Evolutionary conservation across 139 green algal genomes (phyloP).

Genomic region (Haematococcus lacustris): DNA sequence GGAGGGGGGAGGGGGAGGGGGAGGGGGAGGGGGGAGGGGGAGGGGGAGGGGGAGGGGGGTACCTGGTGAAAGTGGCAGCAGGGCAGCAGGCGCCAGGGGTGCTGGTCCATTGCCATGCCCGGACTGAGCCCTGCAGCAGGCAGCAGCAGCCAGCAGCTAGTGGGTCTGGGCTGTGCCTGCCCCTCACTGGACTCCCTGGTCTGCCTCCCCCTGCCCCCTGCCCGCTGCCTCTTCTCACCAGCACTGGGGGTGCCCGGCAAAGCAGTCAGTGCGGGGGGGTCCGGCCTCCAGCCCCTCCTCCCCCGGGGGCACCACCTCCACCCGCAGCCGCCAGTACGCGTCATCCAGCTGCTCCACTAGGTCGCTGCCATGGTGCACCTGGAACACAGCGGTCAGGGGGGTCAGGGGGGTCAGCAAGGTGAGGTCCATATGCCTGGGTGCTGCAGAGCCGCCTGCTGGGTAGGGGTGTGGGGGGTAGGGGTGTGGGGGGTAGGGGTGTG

Average conservation of each 20-base stretch:
- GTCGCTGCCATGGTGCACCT: conserved; percentile 46
- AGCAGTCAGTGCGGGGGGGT: background rate
- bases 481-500: background rate
- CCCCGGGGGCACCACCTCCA: conserved; percentile 64
- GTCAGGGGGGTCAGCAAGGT: too few species aligned
- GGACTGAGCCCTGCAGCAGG: background rate
- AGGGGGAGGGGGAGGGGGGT: too few species aligned
- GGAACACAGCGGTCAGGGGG: background rate
- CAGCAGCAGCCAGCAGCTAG: background rate
- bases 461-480: background rate
- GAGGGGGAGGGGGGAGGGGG: too few species aligned
- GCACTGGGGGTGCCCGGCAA: background rate
- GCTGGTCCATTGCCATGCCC: background rate
- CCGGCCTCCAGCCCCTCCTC: conserved; percentile 30
- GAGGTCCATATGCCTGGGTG: background rate
- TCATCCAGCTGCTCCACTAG: conserved; percentile 63
- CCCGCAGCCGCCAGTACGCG: conserved; percentile 70
- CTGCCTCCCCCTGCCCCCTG: background rate
- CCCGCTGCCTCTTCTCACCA: background rate
- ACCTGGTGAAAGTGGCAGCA: background rate
- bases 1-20: too few species aligned
- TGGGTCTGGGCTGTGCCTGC: background rate
- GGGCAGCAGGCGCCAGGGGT: background rate
- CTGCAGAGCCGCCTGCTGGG: background rate
- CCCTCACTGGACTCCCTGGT: background rate